Conservation (phyloP, 352 stramenopile species). For the Phytophthora foliorum region DNA sequence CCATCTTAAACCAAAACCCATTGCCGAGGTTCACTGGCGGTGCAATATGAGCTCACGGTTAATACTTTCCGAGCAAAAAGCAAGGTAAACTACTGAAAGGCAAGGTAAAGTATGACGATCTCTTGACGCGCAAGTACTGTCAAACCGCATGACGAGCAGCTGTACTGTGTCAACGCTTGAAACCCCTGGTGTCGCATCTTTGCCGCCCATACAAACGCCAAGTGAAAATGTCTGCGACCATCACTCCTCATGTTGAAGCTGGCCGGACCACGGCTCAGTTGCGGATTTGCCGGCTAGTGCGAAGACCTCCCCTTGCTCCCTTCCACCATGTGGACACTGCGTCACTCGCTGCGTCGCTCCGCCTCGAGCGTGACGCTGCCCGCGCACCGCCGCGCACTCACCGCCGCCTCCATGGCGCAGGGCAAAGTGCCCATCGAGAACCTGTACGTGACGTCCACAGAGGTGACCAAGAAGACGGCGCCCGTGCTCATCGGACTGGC, state of each 20-base stretch:
- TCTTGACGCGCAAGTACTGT: neutral
- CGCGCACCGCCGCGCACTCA: slow-evolving; percentile 37
- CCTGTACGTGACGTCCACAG: slow-evolving; percentile 78
- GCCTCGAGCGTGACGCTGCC: slow-evolving; percentile 19
- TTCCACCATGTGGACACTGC: slow-evolving; percentile 32
- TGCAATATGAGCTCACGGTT: too few relatives aligned
- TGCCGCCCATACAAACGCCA: slow-evolving; percentile 22
- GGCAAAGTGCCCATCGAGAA: slow-evolving; percentile 64
- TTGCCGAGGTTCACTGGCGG: too few relatives aligned
- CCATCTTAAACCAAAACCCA: too few relatives aligned
- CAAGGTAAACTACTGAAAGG: too few relatives aligned
- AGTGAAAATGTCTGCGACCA: slow-evolving; percentile 25
- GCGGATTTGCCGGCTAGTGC: slow-evolving; percentile 26
- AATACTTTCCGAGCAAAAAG: too few relatives aligned
- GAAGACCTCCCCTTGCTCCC: neutral
- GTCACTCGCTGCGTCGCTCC: slow-evolving; percentile 36
- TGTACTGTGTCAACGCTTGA: slow-evolving; percentile 19
- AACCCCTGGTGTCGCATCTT: slow-evolving; percentile 19
- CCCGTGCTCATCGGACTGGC: slow-evolving; percentile 76
- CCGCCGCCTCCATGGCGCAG: slow-evolving; percentile 43
- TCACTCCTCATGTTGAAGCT: slow-evolving; percentile 33
- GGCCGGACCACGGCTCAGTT: slow-evolving; percentile 17
- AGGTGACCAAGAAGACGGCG: slow-evolving; percentile 68
- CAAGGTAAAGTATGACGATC: neutral
- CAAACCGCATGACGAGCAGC: slow-evolving; percentile 25